Conservation (phyloP, 352 stramenopile genomes). For the Blastocystis sp. region DNA sequence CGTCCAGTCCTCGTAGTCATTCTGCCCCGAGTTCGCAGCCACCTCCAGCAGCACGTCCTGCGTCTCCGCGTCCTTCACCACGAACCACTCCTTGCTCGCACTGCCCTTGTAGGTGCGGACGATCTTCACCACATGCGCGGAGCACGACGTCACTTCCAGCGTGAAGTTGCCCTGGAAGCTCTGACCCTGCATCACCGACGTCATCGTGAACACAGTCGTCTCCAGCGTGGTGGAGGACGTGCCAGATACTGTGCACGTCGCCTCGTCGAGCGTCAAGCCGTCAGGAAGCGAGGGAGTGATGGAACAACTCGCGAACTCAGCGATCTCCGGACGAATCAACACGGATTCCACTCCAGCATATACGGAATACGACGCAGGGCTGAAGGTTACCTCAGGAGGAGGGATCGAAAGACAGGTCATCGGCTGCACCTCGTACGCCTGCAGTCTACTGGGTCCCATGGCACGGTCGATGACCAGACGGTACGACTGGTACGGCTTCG, state of each 20-base stretch:
- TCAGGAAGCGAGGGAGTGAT: conserved; percentile 46
- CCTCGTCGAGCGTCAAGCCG: conserved; percentile 14
- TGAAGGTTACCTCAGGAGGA: conserved; percentile 7
- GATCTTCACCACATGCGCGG: neutral
- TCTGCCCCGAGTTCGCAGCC: neutral
- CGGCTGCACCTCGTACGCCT: neutral
- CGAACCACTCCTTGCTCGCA: conserved; percentile 10
- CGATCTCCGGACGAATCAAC: neutral
- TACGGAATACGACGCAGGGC: neutral
- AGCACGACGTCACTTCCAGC: neutral
- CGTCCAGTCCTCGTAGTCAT: neutral
- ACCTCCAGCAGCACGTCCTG: conserved; percentile 18
- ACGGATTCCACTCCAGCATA: neutral
- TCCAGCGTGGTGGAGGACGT: neutral
- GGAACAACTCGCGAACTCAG: neutral
- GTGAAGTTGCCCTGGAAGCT: too few species aligned
- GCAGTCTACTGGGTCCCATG: neutral
- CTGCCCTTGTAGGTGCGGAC: conserved; percentile 9
- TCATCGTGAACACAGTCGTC: neutral
- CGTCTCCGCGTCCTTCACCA: neutral
- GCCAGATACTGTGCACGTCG: conserved; percentile 42
- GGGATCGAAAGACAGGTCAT: neutral
- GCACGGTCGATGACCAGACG: neutral
- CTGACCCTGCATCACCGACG: too few species aligned
- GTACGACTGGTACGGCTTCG: neutral